phyloP scores from a whole-genome alignment of 192 early-diverging fungal species.

The Ambispora gerdemannii region DNA sequence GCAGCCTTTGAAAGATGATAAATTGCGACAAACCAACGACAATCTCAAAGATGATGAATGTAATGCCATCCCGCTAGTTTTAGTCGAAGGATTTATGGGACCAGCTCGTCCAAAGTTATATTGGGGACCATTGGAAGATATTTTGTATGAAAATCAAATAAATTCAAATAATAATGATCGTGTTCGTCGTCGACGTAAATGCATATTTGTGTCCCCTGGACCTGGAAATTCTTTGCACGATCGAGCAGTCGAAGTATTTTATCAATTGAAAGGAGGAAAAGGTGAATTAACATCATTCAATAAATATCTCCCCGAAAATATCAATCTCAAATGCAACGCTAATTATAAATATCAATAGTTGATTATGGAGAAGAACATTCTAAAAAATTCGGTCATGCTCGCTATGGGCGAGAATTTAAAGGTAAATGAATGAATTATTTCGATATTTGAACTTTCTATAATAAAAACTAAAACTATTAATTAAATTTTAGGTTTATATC shows the following conservation, averaged over 20 bases:
- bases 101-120: conserved; percentile 1
- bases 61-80: conserved; percentile 4
- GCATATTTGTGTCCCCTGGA: conserved; percentile 20
- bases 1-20: not conserved
- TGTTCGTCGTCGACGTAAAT: no score
- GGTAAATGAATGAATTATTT: conserved; percentile 11
- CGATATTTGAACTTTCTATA: no score
- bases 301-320: no score
- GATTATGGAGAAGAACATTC: conserved; percentile 24
- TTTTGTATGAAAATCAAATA: not conserved
- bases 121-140: conserved; percentile 22
- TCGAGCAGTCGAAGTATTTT: conserved; percentile 25
- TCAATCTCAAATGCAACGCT: not conserved
- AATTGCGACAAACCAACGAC: not conserved
- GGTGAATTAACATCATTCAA: not conserved
- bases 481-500: conserved; percentile 16
- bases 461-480: not conserved
- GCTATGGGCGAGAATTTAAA: conserved; percentile 17
- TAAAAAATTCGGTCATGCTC: conserved; percentile 13
- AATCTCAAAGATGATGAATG: not conserved
- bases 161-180: no score
- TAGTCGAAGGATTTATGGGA: conserved; percentile 22
- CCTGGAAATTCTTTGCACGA: conserved; percentile 24
- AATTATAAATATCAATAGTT: not conserved
- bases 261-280: conserved; percentile 29